phyloP scores from a whole-genome alignment of 2,329 filamentous ascomycete genomes.

The Nigrograna mackinnonii region DNA sequence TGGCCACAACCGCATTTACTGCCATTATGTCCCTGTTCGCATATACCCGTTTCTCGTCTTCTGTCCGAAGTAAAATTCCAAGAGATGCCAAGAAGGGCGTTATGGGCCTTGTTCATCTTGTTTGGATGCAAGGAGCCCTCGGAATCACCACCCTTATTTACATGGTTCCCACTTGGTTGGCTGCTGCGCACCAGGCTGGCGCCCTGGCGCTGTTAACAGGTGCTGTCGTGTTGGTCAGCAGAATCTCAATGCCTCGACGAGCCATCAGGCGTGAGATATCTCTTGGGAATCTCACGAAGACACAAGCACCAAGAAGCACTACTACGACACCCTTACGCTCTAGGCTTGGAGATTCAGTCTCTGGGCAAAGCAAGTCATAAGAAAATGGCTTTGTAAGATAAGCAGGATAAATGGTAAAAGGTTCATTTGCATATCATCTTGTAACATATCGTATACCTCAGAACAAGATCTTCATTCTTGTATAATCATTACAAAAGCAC shows the following conservation, averaged over 20 bases:
- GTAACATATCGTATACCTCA: too few relatives aligned
- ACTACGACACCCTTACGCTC: not conserved
- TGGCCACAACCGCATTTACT: conserved; percentile 87
- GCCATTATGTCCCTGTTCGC: conserved; percentile 77
- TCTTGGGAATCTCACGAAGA: conserved; percentile 21
- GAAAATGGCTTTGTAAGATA: too few relatives aligned
- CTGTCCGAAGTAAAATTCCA: conserved; percentile 63
- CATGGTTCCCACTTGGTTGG: conserved; percentile 85
- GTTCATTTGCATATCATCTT: too few relatives aligned
- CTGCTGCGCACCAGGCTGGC: conserved; percentile 91
- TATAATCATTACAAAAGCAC: too few relatives aligned
- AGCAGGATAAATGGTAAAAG: too few relatives aligned
- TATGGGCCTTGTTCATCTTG: conserved; percentile 80
- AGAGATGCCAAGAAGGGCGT: conserved; percentile 71
- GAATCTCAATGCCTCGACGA: conserved; percentile 36
- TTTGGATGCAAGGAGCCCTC: conserved; percentile 77
- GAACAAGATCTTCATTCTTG: too few relatives aligned
- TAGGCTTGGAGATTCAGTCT: not conserved
- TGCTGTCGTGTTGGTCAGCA: conserved; percentile 75
- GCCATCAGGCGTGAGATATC: conserved; percentile 33
- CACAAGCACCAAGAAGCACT: conserved; percentile 2
- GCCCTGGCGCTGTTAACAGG: conserved; percentile 83
- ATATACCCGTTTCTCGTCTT: conserved; percentile 72
- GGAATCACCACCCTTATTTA: conserved; percentile 93
- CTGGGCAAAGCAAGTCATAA: too few relatives aligned